phyloP scores from a whole-genome alignment of 495 filamentous ascomycete species.

The Terfezia claveryi region DNA sequence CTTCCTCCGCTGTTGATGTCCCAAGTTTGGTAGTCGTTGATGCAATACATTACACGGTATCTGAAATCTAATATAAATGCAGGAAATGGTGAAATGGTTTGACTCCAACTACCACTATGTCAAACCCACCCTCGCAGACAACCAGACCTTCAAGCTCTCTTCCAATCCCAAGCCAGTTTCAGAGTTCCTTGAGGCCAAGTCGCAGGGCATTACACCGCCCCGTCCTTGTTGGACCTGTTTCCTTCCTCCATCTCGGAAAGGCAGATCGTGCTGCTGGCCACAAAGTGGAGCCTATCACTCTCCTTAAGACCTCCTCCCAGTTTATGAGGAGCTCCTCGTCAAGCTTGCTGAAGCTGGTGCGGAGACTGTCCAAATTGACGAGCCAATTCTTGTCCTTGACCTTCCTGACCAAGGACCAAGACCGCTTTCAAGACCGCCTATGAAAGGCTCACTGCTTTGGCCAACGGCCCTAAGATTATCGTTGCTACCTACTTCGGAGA shows the following conservation, averaged over 20 bases:
- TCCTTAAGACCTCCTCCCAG: constrained; percentile 75
- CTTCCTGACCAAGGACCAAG: constrained; percentile 60
- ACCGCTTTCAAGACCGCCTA: constrained; percentile 95
- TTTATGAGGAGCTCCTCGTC: constrained; percentile 74
- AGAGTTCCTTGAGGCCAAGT: constrained; percentile 94
- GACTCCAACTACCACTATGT: constrained; percentile 99
- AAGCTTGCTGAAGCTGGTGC: constrained; percentile 89
- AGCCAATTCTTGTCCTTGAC: constrained; percentile 89
- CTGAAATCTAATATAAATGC: neutral
- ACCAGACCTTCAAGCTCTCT: constrained; percentile 80
- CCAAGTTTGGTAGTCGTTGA: constrained; percentile 40
- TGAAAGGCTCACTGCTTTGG: constrained; percentile 53
- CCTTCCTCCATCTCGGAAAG: constrained; percentile 90
- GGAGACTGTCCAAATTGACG: constrained; percentile 90
- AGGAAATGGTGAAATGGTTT: constrained; percentile 99
- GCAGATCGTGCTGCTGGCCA: constrained; percentile 61
- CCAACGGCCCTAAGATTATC: constrained; percentile 55
- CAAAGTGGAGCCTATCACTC: constrained; percentile 71
- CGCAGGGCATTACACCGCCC: constrained; percentile 85
- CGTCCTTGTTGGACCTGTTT: constrained; percentile 84
- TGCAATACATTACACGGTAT: constrained; percentile 3
- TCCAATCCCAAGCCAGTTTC: constrained; percentile 74
- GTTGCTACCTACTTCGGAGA: constrained; percentile 98
- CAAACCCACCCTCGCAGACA: constrained; percentile 89
- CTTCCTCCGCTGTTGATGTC: constrained; percentile 58